These are phyloP conservation scores for Cicer arietinum DNA, from an alignment of 306 rosid species.

Conservation along the genomic window DNA sequence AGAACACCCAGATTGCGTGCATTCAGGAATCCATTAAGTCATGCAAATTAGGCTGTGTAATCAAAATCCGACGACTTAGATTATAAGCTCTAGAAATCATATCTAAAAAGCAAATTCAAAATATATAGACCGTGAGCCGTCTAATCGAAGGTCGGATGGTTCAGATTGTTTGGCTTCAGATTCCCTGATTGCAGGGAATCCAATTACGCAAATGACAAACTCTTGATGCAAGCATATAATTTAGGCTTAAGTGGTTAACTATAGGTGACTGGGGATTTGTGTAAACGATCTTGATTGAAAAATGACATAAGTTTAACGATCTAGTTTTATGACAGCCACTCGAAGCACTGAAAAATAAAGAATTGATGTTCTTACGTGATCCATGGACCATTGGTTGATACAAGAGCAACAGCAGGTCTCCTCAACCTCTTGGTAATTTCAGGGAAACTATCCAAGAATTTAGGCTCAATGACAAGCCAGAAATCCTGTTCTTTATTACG, in stretches of 20 bases:
- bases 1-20: neutral
- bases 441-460: conserved; percentile 92
- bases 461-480: conserved; percentile 98
- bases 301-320: too few relatives aligned
- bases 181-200: neutral
- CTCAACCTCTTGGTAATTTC: conserved; percentile 70
- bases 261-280: neutral
- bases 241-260: neutral
- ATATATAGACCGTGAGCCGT: neutral
- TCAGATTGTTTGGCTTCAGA: neutral
- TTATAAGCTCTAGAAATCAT: neutral
- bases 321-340: conserved; percentile 25
- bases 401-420: conserved; percentile 96
- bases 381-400: conserved; percentile 94
- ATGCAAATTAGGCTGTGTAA: neutral
- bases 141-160: neutral
- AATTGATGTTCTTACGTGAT: conserved; percentile 72
- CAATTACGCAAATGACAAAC: neutral
- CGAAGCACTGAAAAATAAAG: conserved; percentile 30
- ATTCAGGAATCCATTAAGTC: too few relatives aligned
- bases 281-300: neutral
- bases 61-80: neutral
- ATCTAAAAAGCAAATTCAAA: neutral
- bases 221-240: neutral
- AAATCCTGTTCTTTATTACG: conserved; percentile 79